Evolutionary conservation across 306 rosid genomes (phyloP).

Genomic region (Alnus glutinosa): DNA sequence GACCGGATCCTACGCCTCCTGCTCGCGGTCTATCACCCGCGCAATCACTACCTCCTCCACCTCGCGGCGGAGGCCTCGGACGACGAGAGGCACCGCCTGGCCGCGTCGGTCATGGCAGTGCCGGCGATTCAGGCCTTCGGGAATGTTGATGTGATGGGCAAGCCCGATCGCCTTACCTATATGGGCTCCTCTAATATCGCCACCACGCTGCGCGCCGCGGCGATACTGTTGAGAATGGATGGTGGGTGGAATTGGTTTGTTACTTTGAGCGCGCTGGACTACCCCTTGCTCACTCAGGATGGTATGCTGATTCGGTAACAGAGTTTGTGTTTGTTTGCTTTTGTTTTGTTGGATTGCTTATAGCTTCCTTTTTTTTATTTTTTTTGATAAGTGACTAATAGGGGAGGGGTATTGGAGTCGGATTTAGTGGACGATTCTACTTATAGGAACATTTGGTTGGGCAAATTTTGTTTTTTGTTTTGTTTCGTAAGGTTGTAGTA

Average conservation of each 20-base stretch:
- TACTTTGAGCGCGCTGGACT: constrained; percentile 80
- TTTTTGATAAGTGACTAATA: neutral
- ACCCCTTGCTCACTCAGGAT: constrained; percentile 91
- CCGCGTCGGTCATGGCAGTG: constrained; percentile 43
- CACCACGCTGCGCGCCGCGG: constrained; percentile 72
- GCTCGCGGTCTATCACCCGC: constrained; percentile 83
- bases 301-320: constrained; percentile 60
- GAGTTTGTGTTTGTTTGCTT: neutral
- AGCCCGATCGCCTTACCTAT: constrained; percentile 73
- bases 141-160: constrained; percentile 85
- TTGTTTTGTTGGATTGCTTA: neutral
- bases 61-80: constrained; percentile 67
- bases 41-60: constrained; percentile 81
- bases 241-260: constrained; percentile 90
- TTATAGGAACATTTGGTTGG: neutral
- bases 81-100: constrained; percentile 60
- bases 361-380: neutral
- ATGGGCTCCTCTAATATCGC: constrained; percentile 84
- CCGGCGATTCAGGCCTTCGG: constrained; percentile 80
- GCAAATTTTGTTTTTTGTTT: neutral
- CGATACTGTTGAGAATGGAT: constrained; percentile 74
- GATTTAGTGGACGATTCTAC: neutral
- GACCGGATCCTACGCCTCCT: constrained; percentile 85
- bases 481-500: neutral
- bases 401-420: neutral